Base-by-base conservation (phyloP, 2,329 filamentous ascomycete genomes). In the Reticulascus tulasneorum region DNA sequence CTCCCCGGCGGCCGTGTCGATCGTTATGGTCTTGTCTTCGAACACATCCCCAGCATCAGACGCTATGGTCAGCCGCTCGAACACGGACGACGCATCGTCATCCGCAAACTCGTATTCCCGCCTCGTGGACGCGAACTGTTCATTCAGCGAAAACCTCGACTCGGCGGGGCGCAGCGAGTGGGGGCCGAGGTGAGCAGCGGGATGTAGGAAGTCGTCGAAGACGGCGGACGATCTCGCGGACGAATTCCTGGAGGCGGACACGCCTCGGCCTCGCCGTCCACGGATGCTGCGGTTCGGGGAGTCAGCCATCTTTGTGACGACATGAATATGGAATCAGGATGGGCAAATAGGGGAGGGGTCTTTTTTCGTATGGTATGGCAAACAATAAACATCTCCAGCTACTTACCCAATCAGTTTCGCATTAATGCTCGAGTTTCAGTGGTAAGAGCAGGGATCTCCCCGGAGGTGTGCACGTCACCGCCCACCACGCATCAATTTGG, bases 111-210 rank as follows among this genome's bases (percentile, higher is more conserved):
- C 66, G 32, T 63, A 66, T 40, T 71, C 67, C 30, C 57, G 58
- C 21, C 66, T 55, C 6, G 69, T 72, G 23, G 64, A 53, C 15
- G 69, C 66, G 38, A 72, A 73, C 37, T 72, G 66, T 28, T 71
- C 66, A 29, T 60, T 63, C 29, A 72, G 55, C 4, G 69, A 72
- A 52, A 63, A 66, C 29, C 67, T 63, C 18, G 66, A 71, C 10
- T 56, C 55, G n/a, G 53, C 53, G 20, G 61, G 56, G 19, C 60
- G 57, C 27, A 63, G 48, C 13, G 44, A 42, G 22, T 52, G 55
- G 33, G 29, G 25, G 37, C 26, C 19, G 26, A 22, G 31, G 29
- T 38, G 34, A 23, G 26, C 25, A 19, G 25, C 35, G 13, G 35
- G 40, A 32, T 27, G 44, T 23, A 31, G 40, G 29, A 43, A 44